Evolutionary conservation across 2,329 filamentous ascomycete species (phyloP), one percentile per base, ranked within the genome.

Genomic region (Sphaerulina populicola): DNA sequence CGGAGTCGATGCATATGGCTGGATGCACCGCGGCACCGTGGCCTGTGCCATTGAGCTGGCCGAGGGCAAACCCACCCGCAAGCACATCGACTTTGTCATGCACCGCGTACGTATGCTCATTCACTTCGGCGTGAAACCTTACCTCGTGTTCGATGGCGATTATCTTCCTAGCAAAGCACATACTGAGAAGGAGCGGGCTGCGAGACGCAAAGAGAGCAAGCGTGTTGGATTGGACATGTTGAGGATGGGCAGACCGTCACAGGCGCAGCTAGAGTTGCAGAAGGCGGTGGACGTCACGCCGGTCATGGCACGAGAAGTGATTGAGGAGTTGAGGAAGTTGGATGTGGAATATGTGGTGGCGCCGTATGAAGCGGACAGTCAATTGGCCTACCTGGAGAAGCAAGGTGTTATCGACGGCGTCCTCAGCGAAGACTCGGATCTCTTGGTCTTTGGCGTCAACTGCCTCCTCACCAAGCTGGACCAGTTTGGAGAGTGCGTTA

Each of bases 361-460:
- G 0, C 93, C 93, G 0, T 98, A 96, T 70, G 93, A 98, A 74
- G 93, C 93, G 42, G 93, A 98, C 69, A 85, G 91, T n/a, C 91
- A 98, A 69, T 77, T 98, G 61, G 90, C 89, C 23, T 98, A 97
- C 65, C 77, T 98, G 35, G 93, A 98, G 70, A 82, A 83, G 44
- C 80, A 88, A 53, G 91, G 91, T 1, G 74, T 90, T 45, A 85
- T 96, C 60, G 74, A 83, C 60, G 94, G 88, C 23, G 94, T 98
- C 57, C 73, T 98, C 33, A 96, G 93, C 0, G 93, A 98, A 66
- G 93, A 98, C 68, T 98, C 93, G 0, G 93, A 98, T 71, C 75
- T 98, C 51, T 74, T 98, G 31, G 93, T 98, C 0, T 98, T 98
- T 61, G 93, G 93, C 12, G 90, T 90, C 21, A 91, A 88, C 69